These are phyloP conservation scores for Fimicolochytrium jonesii DNA, from an alignment of 192 early-diverging fungal genomes.

Conservation along the genomic window DNA sequence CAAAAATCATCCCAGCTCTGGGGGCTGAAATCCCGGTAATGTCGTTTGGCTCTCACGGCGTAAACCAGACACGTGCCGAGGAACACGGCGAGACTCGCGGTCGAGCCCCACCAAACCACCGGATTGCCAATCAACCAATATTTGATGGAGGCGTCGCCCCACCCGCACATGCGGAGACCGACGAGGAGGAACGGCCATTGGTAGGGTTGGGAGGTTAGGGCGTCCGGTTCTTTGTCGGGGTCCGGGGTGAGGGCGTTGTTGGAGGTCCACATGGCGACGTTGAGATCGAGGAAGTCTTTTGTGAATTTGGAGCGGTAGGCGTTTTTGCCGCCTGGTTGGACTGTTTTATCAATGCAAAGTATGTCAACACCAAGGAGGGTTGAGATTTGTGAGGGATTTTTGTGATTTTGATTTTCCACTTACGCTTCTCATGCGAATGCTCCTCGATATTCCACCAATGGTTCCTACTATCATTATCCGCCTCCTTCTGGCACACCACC, in stretches of 20 bases:
- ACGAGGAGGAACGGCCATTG: constrained; percentile 87
- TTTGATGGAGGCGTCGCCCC: constrained; percentile 81
- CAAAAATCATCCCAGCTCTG: constrained; percentile 77
- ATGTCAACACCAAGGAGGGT: not conserved
- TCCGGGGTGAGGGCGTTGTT: constrained; percentile 95
- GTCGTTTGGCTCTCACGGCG: constrained; percentile 60
- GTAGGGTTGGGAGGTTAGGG: constrained; percentile 69
- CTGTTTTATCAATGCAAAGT: constrained; percentile 29
- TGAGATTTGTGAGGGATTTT: not conserved
- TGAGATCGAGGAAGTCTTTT: constrained; percentile 82
- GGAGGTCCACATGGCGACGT: constrained; percentile 91
- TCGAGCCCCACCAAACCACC: constrained; percentile 81
- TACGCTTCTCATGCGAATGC: constrained; percentile 73
- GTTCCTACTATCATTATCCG: constrained; percentile 40
- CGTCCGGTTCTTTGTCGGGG: constrained; percentile 82
- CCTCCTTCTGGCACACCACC: constrained; percentile 78
- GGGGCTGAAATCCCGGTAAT: constrained; percentile 62
- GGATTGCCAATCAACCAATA: constrained; percentile 94
- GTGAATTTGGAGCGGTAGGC: constrained; percentile 73
- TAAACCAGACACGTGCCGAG: constrained; percentile 43
- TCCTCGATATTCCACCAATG: constrained; percentile 93
- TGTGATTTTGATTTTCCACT: no score
- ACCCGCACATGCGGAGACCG: constrained; percentile 91
- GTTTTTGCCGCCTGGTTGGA: constrained; percentile 63
- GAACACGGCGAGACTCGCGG: constrained; percentile 51